These are phyloP conservation scores for Leccinum boreale DNA, from an alignment of 768 basidiomycete species.

Conservation along the genomic window DNA sequence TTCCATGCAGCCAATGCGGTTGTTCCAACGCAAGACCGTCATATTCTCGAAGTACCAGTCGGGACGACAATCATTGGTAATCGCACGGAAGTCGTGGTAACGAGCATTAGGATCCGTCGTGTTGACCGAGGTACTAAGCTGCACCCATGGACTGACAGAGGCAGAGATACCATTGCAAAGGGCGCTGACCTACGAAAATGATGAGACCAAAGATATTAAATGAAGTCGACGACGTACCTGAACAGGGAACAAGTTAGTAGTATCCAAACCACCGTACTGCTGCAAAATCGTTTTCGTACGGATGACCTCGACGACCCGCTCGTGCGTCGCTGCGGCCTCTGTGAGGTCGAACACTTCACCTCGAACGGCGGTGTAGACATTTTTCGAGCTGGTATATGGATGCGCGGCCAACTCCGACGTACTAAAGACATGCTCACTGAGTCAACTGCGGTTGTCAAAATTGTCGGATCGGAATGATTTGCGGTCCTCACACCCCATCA, in stretches of 20 bases:
- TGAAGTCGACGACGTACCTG: conserved; percentile 51
- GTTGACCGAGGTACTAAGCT: conserved; percentile 64
- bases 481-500: neutral
- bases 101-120: conserved; percentile 67
- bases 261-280: conserved; percentile 76
- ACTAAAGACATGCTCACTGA: neutral
- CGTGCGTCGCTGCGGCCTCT: conserved; percentile 45
- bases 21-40: conserved; percentile 88
- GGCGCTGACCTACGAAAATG: conserved; percentile 66
- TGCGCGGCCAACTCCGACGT: neutral
- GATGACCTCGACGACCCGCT: conserved; percentile 66
- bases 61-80: conserved; percentile 83
- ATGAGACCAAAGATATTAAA: neutral
- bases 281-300: conserved; percentile 69
- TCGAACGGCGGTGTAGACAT: neutral
- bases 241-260: conserved; percentile 86
- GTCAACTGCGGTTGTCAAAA: too few species aligned
- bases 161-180: conserved; percentile 87
- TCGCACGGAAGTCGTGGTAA: conserved; percentile 96
- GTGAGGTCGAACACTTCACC: neutral
- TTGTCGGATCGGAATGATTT: too few species aligned
- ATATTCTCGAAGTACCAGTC: conserved; percentile 99
- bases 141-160: conserved; percentile 79
- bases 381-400: neutral
- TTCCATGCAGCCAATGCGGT: conserved; percentile 86